Conservation (phyloP, 768 basidiomycete species). For the Lentinula boryana region DNA sequence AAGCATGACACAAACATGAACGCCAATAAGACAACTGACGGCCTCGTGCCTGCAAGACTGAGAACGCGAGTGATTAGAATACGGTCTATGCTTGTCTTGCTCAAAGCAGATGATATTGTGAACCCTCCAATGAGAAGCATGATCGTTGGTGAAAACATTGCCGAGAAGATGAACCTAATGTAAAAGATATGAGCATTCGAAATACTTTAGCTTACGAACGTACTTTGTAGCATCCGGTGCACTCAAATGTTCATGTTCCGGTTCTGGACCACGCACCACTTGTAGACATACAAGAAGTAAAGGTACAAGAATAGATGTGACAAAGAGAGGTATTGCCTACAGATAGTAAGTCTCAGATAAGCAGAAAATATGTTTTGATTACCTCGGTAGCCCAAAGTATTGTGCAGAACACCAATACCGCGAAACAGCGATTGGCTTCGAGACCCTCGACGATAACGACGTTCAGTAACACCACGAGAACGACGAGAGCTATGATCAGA, state of each 20-base stretch:
- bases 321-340: conserved; percentile 93
- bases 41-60: conserved; percentile 83
- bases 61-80: conserved; percentile 88
- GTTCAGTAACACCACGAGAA: conserved; percentile 61
- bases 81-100: conserved; percentile 92
- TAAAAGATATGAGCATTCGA: conserved; percentile 7
- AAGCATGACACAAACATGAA: conserved; percentile 98
- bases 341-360: neutral
- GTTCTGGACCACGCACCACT: conserved; percentile 57
- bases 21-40: conserved; percentile 80
- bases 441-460: conserved; percentile 48
- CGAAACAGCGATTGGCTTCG: conserved; percentile 86
- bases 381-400: conserved; percentile 97
- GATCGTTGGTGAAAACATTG: conserved; percentile 97
- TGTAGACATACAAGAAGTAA: conserved; percentile 80
- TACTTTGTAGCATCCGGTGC: conserved; percentile 79
- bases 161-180: conserved; percentile 79
- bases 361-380: neutral
- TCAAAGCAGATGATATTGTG: conserved; percentile 93
- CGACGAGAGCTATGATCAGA: conserved; percentile 45
- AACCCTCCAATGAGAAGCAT: conserved; percentile 98
- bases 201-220: conserved; percentile 18
- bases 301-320: conserved; percentile 90
- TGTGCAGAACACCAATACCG: conserved; percentile 84
- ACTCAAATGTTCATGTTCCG: conserved; percentile 19